Percentiles rank a stretch among this genome's conserved stretches.
These are phyloP conservation scores for Dioszegia hungarica DNA, from an alignment of 768 basidiomycete species.

Conservation along the genomic window DNA sequence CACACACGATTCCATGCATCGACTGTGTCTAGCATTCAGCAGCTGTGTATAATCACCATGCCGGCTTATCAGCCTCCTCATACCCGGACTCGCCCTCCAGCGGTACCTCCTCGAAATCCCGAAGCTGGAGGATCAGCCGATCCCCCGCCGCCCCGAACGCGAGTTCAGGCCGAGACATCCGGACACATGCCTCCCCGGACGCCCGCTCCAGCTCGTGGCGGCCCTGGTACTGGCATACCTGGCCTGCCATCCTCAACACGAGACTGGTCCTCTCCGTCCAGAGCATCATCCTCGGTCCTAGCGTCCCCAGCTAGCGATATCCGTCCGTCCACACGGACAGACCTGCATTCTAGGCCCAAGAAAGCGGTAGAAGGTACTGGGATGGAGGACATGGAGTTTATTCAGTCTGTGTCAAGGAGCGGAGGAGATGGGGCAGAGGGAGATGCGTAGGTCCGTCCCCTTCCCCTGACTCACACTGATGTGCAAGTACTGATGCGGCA, in stretches of 20 bases:
- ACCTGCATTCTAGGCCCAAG: neutral
- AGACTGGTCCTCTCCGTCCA: neutral
- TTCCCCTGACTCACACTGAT: neutral
- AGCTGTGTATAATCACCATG: conserved; percentile 20
- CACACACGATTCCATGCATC: too few species aligned
- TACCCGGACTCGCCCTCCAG: conserved; percentile 8
- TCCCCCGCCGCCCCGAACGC: too few species aligned
- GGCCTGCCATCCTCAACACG: too few species aligned
- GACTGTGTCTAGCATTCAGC: neutral
- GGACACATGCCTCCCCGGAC: too few species aligned
- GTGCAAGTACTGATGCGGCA: conserved; percentile 8
- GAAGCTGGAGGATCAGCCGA: neutral
- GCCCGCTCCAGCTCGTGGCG: too few species aligned
- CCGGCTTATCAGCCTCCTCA: conserved; percentile 16
- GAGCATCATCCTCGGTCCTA: conserved; percentile 6
- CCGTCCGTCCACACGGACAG: conserved; percentile 1
- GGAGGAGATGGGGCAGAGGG: conserved; percentile 46
- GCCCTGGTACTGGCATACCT: too few species aligned
- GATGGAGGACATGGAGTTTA: conserved; percentile 45
- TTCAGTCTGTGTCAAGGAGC: conserved; percentile 42
- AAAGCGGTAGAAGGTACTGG: neutral
- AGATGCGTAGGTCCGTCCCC: conserved; percentile 40
- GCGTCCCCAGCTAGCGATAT: conserved; percentile 26
- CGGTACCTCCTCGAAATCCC: neutral
- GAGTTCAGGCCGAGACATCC: too few species aligned